phyloP scores from a whole-genome alignment of 345 rosid genomes.

The Citrus trifoliata region DNA sequence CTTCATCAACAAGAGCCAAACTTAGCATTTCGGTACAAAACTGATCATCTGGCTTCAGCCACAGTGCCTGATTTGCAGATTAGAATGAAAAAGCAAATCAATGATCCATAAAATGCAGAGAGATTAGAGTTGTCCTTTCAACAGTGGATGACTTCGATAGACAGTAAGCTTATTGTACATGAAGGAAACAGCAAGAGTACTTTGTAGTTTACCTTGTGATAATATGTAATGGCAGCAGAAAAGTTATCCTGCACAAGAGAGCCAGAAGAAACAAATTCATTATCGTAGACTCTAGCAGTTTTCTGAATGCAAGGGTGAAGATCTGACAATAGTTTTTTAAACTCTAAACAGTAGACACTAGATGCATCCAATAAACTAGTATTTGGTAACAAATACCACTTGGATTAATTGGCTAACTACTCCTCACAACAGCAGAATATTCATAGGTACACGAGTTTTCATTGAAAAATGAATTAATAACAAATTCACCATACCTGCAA shows the following conservation, averaged over 20 bases:
- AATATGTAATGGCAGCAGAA: constrained; percentile 71
- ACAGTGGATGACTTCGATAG: not conserved
- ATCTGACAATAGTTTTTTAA: not conserved
- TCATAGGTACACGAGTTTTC: not conserved
- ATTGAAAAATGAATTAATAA: not conserved
- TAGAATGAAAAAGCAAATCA: constrained; percentile 2
- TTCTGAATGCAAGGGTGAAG: not conserved
- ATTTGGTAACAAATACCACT: not conserved
- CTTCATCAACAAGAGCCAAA: constrained; percentile 70
- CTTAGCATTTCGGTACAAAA: constrained; percentile 90
- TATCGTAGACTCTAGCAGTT: not conserved
- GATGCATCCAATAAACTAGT: not conserved
- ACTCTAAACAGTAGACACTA: not conserved
- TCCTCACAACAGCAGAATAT: not conserved
- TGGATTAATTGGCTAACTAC: not conserved
- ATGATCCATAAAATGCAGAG: not conserved
- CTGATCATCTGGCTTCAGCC: constrained; percentile 79
- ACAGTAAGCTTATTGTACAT: not conserved
- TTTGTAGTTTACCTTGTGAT: constrained; percentile 63
- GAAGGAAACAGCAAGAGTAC: not conserved
- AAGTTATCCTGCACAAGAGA: constrained; percentile 65
- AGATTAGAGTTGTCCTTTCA: not conserved
- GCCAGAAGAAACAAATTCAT: not conserved
- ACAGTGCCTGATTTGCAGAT: constrained; percentile 53
- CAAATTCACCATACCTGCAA: constrained; percentile 31